phyloP scores from a whole-genome alignment of 257 asterid species.

The Scutellaria baicalensis region DNA sequence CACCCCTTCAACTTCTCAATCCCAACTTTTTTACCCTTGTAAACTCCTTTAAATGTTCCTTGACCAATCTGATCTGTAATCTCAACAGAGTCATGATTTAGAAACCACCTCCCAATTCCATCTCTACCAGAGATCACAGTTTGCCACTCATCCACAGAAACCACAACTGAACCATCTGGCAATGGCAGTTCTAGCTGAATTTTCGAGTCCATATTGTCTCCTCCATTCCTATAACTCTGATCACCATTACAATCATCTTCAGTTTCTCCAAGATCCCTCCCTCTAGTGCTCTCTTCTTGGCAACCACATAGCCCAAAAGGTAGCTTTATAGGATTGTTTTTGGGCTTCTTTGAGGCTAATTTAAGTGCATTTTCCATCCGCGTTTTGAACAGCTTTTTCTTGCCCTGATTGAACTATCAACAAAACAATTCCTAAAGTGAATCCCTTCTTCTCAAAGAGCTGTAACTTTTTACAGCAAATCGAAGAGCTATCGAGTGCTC shows the following conservation, averaged over 20 bases:
- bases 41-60: constrained; percentile 64
- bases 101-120: constrained; percentile 66
- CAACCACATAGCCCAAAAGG: constrained; percentile 94
- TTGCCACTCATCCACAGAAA: constrained; percentile 94
- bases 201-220: constrained; percentile 42
- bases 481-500: constrained; percentile 76
- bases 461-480: constrained; percentile 82
- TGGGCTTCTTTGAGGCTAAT: constrained; percentile 67
- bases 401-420: constrained; percentile 67
- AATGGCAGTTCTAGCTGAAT: constrained; percentile 55
- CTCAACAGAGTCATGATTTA: constrained; percentile 60
- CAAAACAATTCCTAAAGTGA: constrained; percentile 71
- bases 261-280: constrained; percentile 59
- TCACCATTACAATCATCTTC: constrained; percentile 62
- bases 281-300: constrained; percentile 70
- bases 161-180: constrained; percentile 52
- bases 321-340: constrained; percentile 61
- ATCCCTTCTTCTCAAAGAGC: constrained; percentile 94
- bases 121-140: constrained; percentile 68
- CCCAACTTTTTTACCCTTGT: constrained; percentile 68
- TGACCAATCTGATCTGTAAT: constrained; percentile 69
- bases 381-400: constrained; percentile 64
- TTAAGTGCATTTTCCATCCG: constrained; percentile 80
- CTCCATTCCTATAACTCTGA: constrained; percentile 47
- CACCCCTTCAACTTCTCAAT: constrained; percentile 93